A percentile compares a stretch with the other conserved stretches of the same genome.
These are phyloP conservation scores for Lentinula guzmanii DNA, from an alignment of 768 basidiomycete species.

Conservation along the genomic window DNA sequence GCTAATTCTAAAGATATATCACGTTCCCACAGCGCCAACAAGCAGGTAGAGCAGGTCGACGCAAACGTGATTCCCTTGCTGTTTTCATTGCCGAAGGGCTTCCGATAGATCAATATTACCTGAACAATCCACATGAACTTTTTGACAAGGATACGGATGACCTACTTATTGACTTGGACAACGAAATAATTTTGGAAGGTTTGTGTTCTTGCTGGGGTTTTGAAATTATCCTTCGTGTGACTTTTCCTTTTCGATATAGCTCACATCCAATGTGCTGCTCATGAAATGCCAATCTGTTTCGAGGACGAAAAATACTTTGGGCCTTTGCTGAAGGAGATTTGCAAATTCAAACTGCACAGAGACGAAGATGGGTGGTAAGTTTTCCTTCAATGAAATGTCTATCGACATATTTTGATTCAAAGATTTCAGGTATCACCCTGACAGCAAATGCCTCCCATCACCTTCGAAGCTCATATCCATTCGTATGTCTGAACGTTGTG, in stretches of 20 bases:
- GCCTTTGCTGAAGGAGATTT: slow-evolving; percentile 48
- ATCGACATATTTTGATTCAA: neutral
- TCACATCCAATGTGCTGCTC: slow-evolving; percentile 82
- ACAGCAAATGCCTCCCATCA: slow-evolving; percentile 73
- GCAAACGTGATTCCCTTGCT: slow-evolving; percentile 73
- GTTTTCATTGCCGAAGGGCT: slow-evolving; percentile 64
- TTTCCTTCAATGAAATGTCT: neutral
- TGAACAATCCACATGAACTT: slow-evolving; percentile 61
- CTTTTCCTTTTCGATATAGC: slow-evolving; percentile 27
- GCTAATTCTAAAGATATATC: neutral
- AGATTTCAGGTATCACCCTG: slow-evolving; percentile 65
- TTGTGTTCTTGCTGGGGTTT: neutral
- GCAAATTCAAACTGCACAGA: slow-evolving; percentile 49
- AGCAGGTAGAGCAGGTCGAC: slow-evolving; percentile 80
- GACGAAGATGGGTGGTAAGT: slow-evolving; percentile 80
- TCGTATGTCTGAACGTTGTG: slow-evolving; percentile 26
- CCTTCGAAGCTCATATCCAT: slow-evolving; percentile 71
- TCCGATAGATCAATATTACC: slow-evolving; percentile 73
- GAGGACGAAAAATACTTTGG: slow-evolving; percentile 76
- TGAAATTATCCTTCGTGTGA: neutral
- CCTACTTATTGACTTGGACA: slow-evolving; percentile 67
- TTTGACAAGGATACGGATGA: slow-evolving; percentile 59
- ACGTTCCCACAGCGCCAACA: slow-evolving; percentile 66
- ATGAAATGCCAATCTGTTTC: slow-evolving; percentile 73
- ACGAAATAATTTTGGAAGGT: slow-evolving; percentile 67